These are phyloP conservation scores for Linnemannia zychae DNA, from an alignment of 192 early-diverging fungal genomes.

Conservation along the genomic window DNA sequence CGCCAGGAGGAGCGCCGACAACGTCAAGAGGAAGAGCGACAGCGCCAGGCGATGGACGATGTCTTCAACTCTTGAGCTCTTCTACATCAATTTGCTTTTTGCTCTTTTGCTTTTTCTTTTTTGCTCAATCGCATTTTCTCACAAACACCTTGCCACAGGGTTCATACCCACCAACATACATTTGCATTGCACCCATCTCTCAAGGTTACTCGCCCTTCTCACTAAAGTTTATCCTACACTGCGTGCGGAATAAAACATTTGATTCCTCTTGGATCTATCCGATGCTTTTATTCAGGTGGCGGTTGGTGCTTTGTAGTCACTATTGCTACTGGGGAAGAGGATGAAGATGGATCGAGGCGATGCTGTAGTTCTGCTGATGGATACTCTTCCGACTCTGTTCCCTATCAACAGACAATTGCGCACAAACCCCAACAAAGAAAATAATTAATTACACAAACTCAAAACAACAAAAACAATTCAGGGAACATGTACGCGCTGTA, in stretches of 20 bases:
- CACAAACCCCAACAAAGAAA: background rate
- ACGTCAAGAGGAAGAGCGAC: slow-evolving; percentile 22
- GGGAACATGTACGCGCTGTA: too few species aligned
- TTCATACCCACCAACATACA: slow-evolving; percentile 6
- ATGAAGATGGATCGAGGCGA: background rate
- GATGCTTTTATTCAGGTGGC: background rate
- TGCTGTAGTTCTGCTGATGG: slow-evolving; percentile 5
- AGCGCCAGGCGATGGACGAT: slow-evolving; percentile 24
- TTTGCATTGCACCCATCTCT: background rate
- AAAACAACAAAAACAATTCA: background rate
- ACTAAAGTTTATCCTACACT: background rate
- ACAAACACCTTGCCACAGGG: background rate
- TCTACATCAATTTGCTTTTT: background rate
- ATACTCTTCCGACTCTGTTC: background rate
- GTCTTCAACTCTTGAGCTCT: slow-evolving; percentile 41
- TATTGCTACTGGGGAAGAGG: background rate
- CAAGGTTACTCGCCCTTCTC: background rate
- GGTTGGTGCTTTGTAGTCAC: background rate
- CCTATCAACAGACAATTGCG: background rate
- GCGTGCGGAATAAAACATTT: too few species aligned
- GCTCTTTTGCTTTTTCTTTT: background rate
- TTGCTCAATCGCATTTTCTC: background rate
- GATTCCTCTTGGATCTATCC: background rate
- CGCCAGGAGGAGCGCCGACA: slow-evolving; percentile 37
- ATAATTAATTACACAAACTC: background rate